Evolutionary conservation across 176 grass and related monocot species (phyloP), one percentile per base, ranked within the genome.

Genomic region (Oryza meridionalis): DNA sequence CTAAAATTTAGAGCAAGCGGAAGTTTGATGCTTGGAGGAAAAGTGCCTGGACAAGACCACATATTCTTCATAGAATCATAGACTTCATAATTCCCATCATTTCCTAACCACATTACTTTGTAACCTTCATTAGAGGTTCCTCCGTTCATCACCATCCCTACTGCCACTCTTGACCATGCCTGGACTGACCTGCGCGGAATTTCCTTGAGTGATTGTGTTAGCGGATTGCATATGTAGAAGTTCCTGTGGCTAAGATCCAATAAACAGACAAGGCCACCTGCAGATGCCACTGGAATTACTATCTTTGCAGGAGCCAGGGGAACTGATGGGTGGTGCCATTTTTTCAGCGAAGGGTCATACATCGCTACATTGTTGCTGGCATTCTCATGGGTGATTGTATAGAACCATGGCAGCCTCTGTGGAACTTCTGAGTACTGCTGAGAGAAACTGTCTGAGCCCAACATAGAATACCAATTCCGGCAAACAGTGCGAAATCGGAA

Each of bases 241-340:
- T 92, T 88, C 61, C 38, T 94, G 85, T 94, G 87, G 65, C 86
- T 85, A 69, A 99, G 83, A 86, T 99, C 92, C 85, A 96, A 76
- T 71, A 99, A 94, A 78, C 97, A 99, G 49, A 99, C 84, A 77
- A 99, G 93, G 64, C 97, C 97, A 79, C 97, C 97, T 62, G 89
- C 89, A 65, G 97, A 96, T 74, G 97, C 93, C 82, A 96, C 97
- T 31, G 97, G 97, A 76, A 96, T 90, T 79, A 92, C 87, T 73
- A 96, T 88, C 2, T 92, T 94, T 40, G 88, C 65, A 79, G 89
- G 94, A 77, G 88, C 85, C 8, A 96, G 73, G 17, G 93, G 81
- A 82, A 86, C 80, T 67, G 83, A 88, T 44, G 86, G 75, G 58
- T 93, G 76, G 84, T 99, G 91, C 97, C 97, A 99, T 88, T 99